Evolutionary conservation across 306 rosid genomes (phyloP).

Genomic region (Cicer chorassanicum): DNA sequence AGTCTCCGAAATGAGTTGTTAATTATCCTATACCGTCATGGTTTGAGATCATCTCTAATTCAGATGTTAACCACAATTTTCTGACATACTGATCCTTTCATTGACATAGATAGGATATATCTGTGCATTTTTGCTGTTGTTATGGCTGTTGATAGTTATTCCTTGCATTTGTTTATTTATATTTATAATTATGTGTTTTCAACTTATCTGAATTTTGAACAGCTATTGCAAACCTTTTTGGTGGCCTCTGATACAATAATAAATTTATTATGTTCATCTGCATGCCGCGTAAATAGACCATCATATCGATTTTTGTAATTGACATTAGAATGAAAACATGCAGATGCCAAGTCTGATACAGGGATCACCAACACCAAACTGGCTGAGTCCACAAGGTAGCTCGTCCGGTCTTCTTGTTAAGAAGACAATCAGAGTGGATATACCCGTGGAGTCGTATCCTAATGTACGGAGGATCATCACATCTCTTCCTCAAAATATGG

Average conservation of each 20-base stretch:
- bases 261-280: constrained; percentile 43
- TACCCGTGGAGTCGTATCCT: constrained; percentile 85
- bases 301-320: constrained; percentile 40
- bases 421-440: constrained; percentile 91
- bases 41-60: constrained; percentile 38
- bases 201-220: constrained; percentile 40
- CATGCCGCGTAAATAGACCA: constrained; percentile 37
- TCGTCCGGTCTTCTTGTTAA: constrained; percentile 88
- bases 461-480: constrained; percentile 56
- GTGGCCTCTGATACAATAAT: constrained; percentile 42
- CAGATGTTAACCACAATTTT: constrained; percentile 31
- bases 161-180: constrained; percentile 9
- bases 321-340: constrained; percentile 51
- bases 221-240: constrained; percentile 42
- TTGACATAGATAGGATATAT: constrained; percentile 14
- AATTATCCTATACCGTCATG: constrained; percentile 28
- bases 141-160: constrained; percentile 37
- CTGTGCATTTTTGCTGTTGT: constrained; percentile 35
- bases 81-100: constrained; percentile 32
- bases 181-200: constrained; percentile 9
- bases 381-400: constrained; percentile 81
- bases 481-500: constrained; percentile 15
- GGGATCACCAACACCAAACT: constrained; percentile 71
- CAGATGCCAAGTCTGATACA: constrained; percentile 84
- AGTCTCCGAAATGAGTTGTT: constrained; percentile 34